Percentiles rank a stretch among this genome's conserved stretches.
phyloP scores from a whole-genome alignment of 192 early-diverging fungal species.

The Gamsiella multidivaricata region DNA sequence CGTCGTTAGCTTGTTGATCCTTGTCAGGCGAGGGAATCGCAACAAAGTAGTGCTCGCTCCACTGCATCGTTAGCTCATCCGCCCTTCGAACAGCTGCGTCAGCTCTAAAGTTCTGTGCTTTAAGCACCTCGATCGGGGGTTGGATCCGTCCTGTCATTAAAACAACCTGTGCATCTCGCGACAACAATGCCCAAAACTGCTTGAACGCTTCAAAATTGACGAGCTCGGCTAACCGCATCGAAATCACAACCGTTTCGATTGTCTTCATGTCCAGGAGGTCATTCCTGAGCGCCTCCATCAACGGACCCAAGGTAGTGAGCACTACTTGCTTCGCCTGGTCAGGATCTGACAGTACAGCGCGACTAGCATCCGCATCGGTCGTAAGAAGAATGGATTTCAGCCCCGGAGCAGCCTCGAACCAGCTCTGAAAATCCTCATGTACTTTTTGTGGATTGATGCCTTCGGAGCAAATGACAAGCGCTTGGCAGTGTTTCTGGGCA shows the following conservation, averaged over 20 bases:
- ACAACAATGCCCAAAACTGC: slow-evolving; percentile 28
- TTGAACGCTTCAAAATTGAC: slow-evolving; percentile 41
- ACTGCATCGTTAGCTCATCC: slow-evolving; percentile 48
- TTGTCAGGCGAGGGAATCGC: not conserved
- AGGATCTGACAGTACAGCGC: slow-evolving; percentile 8
- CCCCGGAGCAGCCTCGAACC: slow-evolving; percentile 29
- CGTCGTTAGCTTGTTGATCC: not conserved
- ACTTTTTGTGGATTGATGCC: slow-evolving; percentile 41
- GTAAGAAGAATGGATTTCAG: slow-evolving; percentile 14
- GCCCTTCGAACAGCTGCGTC: slow-evolving; percentile 34
- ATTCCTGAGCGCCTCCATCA: slow-evolving; percentile 33
- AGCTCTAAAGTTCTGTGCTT: slow-evolving; percentile 16
- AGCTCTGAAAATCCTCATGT: slow-evolving; percentile 30
- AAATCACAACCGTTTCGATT: slow-evolving; percentile 34
- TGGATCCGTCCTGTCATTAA: slow-evolving; percentile 39
- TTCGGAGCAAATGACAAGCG: slow-evolving; percentile 42
- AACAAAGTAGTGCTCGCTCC: slow-evolving; percentile 51
- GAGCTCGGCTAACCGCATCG: slow-evolving; percentile 40
- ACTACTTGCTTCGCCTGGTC: slow-evolving; percentile 44
- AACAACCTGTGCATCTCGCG: slow-evolving; percentile 25
- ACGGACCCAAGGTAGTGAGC: slow-evolving; percentile 37
- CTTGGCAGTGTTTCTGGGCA: slow-evolving; percentile 33
- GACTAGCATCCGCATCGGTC: slow-evolving; percentile 1
- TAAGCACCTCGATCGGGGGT: slow-evolving; percentile 26
- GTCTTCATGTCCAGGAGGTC: slow-evolving; percentile 25